These are phyloP conservation scores for Syzygium aromaticum DNA, from an alignment of 345 rosid species.

Conservation along the genomic window DNA sequence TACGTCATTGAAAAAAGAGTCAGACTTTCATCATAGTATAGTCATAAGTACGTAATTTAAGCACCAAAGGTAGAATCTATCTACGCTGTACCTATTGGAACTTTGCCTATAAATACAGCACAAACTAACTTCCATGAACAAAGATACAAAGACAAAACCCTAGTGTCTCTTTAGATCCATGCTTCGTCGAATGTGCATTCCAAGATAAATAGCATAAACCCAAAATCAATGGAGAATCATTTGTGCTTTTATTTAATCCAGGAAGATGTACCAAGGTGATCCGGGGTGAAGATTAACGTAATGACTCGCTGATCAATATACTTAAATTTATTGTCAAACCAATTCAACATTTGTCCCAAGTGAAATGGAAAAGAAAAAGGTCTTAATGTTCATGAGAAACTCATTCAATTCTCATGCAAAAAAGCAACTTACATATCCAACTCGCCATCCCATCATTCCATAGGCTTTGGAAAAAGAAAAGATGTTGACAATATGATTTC, in stretches of 20 bases:
- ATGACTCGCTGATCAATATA: not conserved
- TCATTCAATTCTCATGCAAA: not conserved
- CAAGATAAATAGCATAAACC: not conserved
- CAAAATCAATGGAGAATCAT: not conserved
- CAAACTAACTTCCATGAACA: no score
- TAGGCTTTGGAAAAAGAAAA: conserved; percentile 98
- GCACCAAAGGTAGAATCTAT: no score
- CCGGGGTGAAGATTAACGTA: not conserved
- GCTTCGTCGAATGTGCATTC: not conserved
- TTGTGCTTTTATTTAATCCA: not conserved
- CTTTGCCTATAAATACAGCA: no score
- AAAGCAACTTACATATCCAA: conserved; percentile 80
- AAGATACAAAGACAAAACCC: no score
- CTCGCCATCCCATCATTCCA: conserved; percentile 99
- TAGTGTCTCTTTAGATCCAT: no score
- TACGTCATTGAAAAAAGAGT: no score
- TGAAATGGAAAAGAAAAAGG: not conserved
- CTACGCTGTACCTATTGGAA: no score
- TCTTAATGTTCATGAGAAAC: not conserved
- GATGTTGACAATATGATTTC: conserved; percentile 82
- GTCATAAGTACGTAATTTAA: no score
- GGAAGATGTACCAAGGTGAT: not conserved
- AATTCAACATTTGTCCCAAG: not conserved
- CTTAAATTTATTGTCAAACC: not conserved
- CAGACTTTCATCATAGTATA: no score